phyloP scores from a whole-genome alignment of 1,284 basidiomycete genomes.

The Fistulinella cinereoalba region DNA sequence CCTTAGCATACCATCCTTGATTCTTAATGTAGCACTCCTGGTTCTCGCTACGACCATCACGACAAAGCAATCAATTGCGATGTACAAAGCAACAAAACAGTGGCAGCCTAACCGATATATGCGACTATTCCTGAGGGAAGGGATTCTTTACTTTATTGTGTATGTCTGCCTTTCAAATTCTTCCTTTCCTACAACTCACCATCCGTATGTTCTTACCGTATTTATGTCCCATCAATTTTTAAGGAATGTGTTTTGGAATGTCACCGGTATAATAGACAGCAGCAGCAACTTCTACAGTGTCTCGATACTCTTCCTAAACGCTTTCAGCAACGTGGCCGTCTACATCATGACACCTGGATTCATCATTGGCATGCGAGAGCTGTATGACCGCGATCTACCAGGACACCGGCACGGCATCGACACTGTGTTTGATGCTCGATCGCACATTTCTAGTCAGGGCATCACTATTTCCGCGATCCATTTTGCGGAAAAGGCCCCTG shows the following conservation, averaged over 20 bases:
- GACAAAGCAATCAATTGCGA: neutral
- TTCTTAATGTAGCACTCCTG: neutral
- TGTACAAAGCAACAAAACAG: neutral
- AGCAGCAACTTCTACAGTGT: too few relatives aligned
- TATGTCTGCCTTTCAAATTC: neutral
- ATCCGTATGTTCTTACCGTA: too few relatives aligned
- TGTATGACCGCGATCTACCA: neutral
- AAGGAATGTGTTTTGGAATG: too few relatives aligned
- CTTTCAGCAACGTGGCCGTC: neutral
- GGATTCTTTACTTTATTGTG: neutral
- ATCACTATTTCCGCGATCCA: too few relatives aligned
- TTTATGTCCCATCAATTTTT: too few relatives aligned
- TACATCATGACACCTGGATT: neutral
- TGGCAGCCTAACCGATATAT: constrained; percentile 1
- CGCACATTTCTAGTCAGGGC: too few relatives aligned
- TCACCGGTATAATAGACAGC: too few relatives aligned
- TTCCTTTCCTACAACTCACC: too few relatives aligned
- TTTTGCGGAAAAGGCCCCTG: too few relatives aligned
- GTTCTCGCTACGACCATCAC: neutral
- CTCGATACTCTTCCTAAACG: too few relatives aligned
- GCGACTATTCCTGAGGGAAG: neutral
- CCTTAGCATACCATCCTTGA: neutral
- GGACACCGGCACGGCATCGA: neutral
- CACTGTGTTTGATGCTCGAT: too few relatives aligned
- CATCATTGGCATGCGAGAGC: neutral